A percentile compares a stretch with the other conserved stretches of the same genome.
These are phyloP conservation scores for Citrullus mucosospermus DNA, from an alignment of 306 rosid genomes.

Conservation along the genomic window DNA sequence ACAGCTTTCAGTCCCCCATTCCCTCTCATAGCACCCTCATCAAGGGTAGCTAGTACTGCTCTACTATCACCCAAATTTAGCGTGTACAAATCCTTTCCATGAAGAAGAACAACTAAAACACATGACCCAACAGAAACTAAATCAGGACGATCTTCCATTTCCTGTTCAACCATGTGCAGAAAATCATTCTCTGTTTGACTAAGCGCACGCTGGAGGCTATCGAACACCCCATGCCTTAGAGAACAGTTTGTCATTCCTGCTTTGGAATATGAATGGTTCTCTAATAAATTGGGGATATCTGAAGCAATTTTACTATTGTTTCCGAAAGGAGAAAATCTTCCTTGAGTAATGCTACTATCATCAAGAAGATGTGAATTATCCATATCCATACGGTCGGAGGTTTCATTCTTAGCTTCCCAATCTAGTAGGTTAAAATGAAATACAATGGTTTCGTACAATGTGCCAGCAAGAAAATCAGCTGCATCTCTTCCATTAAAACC, in stretches of 20 bases:
- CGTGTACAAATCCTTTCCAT: slow-evolving; percentile 77
- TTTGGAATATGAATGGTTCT: slow-evolving; percentile 18
- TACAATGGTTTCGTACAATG: slow-evolving; percentile 74
- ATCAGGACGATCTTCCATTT: slow-evolving; percentile 94
- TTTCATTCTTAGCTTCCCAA: slow-evolving; percentile 38
- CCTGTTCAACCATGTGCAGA: slow-evolving; percentile 93
- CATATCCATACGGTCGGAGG: slow-evolving; percentile 15
- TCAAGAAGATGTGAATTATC: slow-evolving; percentile 26
- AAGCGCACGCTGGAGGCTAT: slow-evolving; percentile 58
- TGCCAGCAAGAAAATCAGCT: slow-evolving; percentile 95
- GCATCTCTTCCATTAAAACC: slow-evolving; percentile 99
- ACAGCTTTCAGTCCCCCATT: slow-evolving; percentile 40
- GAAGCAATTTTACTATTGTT: slow-evolving; percentile 10
- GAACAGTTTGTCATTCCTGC: slow-evolving; percentile 15
- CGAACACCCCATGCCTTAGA: slow-evolving; percentile 51
- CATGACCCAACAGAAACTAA: slow-evolving; percentile 92
- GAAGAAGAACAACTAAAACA: slow-evolving; percentile 78
- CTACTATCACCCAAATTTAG: slow-evolving; percentile 88
- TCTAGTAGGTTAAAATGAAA: slow-evolving; percentile 44
- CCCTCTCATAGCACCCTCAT: slow-evolving; percentile 16
- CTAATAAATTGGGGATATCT: slow-evolving; percentile 10
- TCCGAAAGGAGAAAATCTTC: slow-evolving; percentile 18
- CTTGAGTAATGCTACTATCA: slow-evolving; percentile 9
- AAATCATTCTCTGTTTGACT: slow-evolving; percentile 81
- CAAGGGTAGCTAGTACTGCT: slow-evolving; percentile 67